A percentile compares a stretch with the other conserved stretches of the same genome.
Evolutionary conservation across 1,139 yeast genomes (phyloP).

Genomic region (Candida buenavistaensis): DNA sequence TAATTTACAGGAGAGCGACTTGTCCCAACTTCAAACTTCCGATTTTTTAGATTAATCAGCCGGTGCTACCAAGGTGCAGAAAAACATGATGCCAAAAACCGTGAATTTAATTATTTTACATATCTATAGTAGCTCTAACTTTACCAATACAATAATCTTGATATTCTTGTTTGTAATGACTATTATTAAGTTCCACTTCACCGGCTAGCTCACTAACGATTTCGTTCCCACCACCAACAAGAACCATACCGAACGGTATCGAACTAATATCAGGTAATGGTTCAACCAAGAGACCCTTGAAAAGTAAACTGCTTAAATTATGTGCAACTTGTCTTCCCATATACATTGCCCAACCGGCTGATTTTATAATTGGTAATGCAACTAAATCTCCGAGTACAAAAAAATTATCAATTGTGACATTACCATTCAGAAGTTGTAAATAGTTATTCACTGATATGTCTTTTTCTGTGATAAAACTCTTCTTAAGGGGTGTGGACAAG

Average conservation of each 20-base stretch:
- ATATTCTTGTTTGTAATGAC: slow-evolving; percentile 39
- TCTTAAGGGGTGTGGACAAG: slow-evolving; percentile 19
- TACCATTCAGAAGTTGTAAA: slow-evolving; percentile 30
- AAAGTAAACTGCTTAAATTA: slow-evolving; percentile 32
- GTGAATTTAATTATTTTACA: no score
- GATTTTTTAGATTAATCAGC: no score
- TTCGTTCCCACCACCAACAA: slow-evolving; percentile 44
- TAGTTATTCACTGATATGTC: slow-evolving; percentile 38
- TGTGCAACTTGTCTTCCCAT: slow-evolving; percentile 45
- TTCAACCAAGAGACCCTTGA: slow-evolving; percentile 32
- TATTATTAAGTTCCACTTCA: slow-evolving; percentile 35
- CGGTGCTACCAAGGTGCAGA: no score
- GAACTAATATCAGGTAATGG: slow-evolving; percentile 33
- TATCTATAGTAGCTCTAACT: slow-evolving; percentile 20
- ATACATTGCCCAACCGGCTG: slow-evolving; percentile 51
- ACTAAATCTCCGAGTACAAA: slow-evolving; percentile 45
- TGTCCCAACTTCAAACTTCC: no score
- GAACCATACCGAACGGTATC: slow-evolving; percentile 46
- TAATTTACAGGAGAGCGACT: no score
- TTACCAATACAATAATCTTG: slow-evolving; percentile 35
- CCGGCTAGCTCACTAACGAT: slow-evolving; percentile 41
- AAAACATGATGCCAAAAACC: no score
- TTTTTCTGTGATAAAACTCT: slow-evolving; percentile 27
- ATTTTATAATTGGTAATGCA: slow-evolving; percentile 41
- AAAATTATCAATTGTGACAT: slow-evolving; percentile 22